Evolutionary conservation across 352 stramenopile genomes (phyloP), one percentile per base, ranked within the genome.

Genomic region (Pythium vanterpoolii): DNA sequence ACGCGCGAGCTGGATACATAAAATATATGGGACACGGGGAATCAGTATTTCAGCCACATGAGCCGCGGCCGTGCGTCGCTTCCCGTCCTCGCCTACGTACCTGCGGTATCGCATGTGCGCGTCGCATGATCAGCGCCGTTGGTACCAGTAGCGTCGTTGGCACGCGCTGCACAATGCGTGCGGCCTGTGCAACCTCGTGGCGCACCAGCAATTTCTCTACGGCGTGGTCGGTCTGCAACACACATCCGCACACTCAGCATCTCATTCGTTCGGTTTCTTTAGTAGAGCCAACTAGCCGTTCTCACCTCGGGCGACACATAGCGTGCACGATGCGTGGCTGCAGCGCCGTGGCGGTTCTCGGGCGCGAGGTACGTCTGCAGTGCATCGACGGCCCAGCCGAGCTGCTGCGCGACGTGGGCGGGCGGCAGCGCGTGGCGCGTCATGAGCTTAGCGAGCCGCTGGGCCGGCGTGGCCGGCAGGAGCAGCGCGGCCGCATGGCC

Each of bases 181-280:
- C 42, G n/a, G 64, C 64, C 23, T 62, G 46, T 8, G 61, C 59
- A 45, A 91, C 56, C 26, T 80, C 72, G 53, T 89, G 80, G 26
- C 72, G 67, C 67, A 81, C 79, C 38, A 92, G 56, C 27, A 92
- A 52, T 39, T 83, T 86, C 49, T 87, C 77, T 21, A 88, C 77
- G 2, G 72, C 77, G 39, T 87, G 74, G 49, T 74, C 71, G 47
- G 83, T 75, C 81, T 72, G 21, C 30, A 31, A 1, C 16, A 40
- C 33, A 66, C 27, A 64, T 36, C 23, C 16, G 64, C 10, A 42
- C 26, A 56, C 31, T 40, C 36, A 52, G 4, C 46, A 27, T 27
- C 30, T 14, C 23, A 7, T 27, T 43, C 27, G 21, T 44, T 23
- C 42, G 6, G 27, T 24, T 14, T 40, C 3, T 8, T 51, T 10